phyloP scores from a whole-genome alignment of 2,329 filamentous ascomycete species.

The Ophiostoma populinum region DNA sequence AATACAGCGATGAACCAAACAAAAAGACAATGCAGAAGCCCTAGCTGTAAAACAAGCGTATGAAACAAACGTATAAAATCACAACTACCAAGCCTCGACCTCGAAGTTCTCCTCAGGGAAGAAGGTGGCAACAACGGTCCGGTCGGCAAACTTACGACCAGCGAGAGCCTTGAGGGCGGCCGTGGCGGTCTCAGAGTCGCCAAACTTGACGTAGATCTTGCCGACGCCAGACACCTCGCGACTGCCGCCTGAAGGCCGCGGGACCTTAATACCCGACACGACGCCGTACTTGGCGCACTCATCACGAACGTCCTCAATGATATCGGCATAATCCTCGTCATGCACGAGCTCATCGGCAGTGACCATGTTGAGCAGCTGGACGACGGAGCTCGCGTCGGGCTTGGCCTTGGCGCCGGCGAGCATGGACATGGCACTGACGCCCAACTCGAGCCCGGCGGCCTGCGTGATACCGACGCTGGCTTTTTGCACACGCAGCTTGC shows the following conservation, averaged over 20 bases:
- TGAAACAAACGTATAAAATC: background rate
- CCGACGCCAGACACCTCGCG: conserved; percentile 79
- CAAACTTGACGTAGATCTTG: conserved; percentile 96
- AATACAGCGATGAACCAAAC: no score
- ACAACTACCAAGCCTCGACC: conserved; percentile 60
- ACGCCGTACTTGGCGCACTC: conserved; percentile 85
- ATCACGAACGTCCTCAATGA: conserved; percentile 81
- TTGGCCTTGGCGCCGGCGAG: conserved; percentile 77
- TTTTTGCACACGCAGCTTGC: conserved; percentile 66
- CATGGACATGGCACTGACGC: conserved; percentile 95
- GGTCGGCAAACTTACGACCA: conserved; percentile 86
- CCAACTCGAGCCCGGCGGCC: conserved; percentile 79
- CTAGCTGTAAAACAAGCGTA: background rate
- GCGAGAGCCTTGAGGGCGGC: conserved; percentile 81
- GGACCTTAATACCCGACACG: conserved; percentile 81
- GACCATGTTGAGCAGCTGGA: conserved; percentile 97
- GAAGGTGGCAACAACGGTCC: conserved; percentile 91
- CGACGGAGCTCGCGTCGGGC: conserved; percentile 59
- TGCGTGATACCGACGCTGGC: conserved; percentile 93
- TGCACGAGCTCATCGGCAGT: conserved; percentile 90
- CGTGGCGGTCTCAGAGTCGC: conserved; percentile 56
- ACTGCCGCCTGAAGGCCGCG: conserved; percentile 66
- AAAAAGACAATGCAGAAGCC: background rate
- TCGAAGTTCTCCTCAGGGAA: conserved; percentile 98
- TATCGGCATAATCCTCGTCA: conserved; percentile 88